These are phyloP conservation scores for Talaromyces piceae DNA, from an alignment of 2,329 filamentous ascomycete genomes.

Conservation along the genomic window DNA sequence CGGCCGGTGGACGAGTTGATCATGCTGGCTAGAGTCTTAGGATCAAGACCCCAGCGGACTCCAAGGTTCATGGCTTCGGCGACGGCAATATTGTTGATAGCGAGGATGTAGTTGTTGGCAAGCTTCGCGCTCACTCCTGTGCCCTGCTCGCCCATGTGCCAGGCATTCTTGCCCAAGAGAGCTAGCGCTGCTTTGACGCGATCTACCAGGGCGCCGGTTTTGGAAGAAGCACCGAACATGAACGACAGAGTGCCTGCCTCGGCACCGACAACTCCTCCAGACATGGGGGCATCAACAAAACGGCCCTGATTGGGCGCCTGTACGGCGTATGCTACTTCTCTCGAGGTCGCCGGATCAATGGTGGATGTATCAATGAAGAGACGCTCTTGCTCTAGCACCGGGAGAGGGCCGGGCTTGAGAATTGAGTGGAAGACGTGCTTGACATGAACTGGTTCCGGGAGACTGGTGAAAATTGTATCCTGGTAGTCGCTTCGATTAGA, in stretches of 20 bases:
- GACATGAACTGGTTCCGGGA: constrained; percentile 85
- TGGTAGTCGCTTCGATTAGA: constrained; percentile 31
- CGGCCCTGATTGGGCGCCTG: constrained; percentile 59
- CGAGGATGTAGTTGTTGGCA: constrained; percentile 94
- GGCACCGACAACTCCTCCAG: constrained; percentile 88
- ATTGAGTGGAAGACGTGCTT: constrained; percentile 74
- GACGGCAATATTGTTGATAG: constrained; percentile 77
- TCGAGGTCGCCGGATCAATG: constrained; percentile 83
- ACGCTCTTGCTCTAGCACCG: constrained; percentile 50
- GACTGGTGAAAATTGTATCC: constrained; percentile 80
- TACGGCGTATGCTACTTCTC: constrained; percentile 65
- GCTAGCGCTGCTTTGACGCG: constrained; percentile 62
- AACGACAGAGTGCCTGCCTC: constrained; percentile 83
- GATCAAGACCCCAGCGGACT: constrained; percentile 55
- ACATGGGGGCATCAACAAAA: constrained; percentile 96
- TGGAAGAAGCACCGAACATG: constrained; percentile 71
- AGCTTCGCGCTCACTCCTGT: constrained; percentile 85
- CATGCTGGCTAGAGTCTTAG: constrained; percentile 66
- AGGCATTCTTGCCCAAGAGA: constrained; percentile 76
- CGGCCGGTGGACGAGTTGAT: constrained; percentile 91
- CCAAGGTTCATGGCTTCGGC: constrained; percentile 62
- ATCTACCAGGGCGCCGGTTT: constrained; percentile 48
- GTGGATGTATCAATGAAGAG: constrained; percentile 96
- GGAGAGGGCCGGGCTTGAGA: constrained; percentile 50
- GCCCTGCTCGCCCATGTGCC: constrained; percentile 79